phyloP scores from a whole-genome alignment of 345 rosid genomes.

The Citrus maxima region DNA sequence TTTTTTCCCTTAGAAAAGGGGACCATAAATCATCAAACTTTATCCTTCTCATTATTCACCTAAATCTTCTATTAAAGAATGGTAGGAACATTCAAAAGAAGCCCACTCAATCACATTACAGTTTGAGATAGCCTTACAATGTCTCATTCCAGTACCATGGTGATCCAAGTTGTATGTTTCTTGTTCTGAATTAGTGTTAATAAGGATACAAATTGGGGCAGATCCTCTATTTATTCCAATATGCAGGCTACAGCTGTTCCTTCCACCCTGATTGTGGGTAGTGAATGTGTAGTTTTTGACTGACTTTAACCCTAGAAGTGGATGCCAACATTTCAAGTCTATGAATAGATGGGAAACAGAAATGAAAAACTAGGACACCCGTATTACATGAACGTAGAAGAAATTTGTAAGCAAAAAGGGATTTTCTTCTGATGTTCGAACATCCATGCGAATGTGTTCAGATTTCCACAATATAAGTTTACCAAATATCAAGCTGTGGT shows the following conservation, averaged over 20 bases:
- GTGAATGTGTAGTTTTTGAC: background rate
- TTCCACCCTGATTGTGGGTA: background rate
- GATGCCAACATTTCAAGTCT: background rate
- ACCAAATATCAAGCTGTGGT: background rate
- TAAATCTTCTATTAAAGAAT: background rate
- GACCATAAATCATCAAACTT: background rate
- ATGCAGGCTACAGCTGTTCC: background rate
- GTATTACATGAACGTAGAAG: background rate
- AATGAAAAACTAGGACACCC: background rate
- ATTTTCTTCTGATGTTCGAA: background rate
- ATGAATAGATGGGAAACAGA: background rate
- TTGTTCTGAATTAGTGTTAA: background rate
- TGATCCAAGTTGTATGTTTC: background rate
- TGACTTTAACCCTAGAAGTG: background rate
- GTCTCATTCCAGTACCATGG: background rate
- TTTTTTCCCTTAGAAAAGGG: background rate
- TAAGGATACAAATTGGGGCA: background rate
- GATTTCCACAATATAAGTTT: background rate
- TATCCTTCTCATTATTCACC: background rate
- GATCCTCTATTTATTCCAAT: constrained; percentile 3
- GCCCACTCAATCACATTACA: background rate
- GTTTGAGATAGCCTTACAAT: background rate
- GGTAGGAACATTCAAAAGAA: background rate
- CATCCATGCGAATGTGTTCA: background rate
- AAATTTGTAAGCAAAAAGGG: background rate